Evolutionary conservation across 2,329 filamentous ascomycete species (phyloP).

Genomic region (Cladosporium halotolerans): DNA sequence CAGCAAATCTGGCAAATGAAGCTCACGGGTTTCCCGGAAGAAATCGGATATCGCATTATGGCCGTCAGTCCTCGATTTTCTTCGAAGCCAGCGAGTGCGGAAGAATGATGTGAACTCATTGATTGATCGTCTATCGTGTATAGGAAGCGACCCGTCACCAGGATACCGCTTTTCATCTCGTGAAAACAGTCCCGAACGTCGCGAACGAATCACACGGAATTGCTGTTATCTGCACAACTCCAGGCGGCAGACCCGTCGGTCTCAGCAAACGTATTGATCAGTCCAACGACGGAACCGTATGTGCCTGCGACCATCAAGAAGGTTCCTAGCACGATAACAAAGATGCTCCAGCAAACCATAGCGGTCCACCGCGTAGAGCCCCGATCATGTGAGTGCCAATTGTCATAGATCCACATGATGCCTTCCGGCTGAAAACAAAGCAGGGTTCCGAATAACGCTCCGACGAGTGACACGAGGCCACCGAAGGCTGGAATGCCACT

Average conservation of each 20-base stretch:
- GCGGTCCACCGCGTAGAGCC: constrained; percentile 29
- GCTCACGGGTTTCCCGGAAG: too few species aligned
- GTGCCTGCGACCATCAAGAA: constrained; percentile 46
- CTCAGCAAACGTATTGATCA: constrained; percentile 25
- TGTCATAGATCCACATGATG: constrained; percentile 40
- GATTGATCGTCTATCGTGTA: too few species aligned
- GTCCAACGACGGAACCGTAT: constrained; percentile 39
- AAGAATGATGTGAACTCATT: too few species aligned
- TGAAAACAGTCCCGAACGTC: background rate
- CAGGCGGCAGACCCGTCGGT: constrained; percentile 17
- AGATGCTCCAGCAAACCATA: constrained; percentile 36
- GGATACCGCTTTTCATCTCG: background rate
- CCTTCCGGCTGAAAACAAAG: constrained; percentile 31
- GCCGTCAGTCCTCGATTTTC: too few species aligned
- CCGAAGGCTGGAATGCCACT: constrained; percentile 23
- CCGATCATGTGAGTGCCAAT: constrained; percentile 34
- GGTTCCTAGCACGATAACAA: constrained; percentile 39
- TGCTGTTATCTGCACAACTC: constrained; percentile 26
- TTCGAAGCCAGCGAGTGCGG: too few species aligned
- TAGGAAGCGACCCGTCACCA: too few species aligned
- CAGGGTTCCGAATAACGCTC: constrained; percentile 21
- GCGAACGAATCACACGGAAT: constrained; percentile 18
- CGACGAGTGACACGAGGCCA: constrained; percentile 22
- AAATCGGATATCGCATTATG: too few species aligned
- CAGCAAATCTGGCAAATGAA: too few species aligned